phyloP scores from a whole-genome alignment of 768 basidiomycete species.

The Erythrobasidium yunnanense region DNA sequence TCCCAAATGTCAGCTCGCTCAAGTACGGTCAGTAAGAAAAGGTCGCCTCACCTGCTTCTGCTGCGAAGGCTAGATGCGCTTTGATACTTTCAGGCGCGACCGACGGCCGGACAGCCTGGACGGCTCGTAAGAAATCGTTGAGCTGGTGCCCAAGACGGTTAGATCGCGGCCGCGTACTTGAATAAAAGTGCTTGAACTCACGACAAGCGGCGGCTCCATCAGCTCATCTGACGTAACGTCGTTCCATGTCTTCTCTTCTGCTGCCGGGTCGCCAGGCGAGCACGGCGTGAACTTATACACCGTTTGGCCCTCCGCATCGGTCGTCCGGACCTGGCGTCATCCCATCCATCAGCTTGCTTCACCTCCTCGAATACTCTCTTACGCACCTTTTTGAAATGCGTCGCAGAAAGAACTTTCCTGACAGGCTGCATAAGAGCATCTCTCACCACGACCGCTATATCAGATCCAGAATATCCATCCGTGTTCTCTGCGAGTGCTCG shows the following conservation, averaged over 20 bases:
- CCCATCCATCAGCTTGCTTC: background rate
- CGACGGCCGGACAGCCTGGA: constrained; percentile 70
- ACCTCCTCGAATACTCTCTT: background rate
- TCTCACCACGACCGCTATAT: constrained; percentile 85
- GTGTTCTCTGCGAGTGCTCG: constrained; percentile 69
- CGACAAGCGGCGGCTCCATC: constrained; percentile 68
- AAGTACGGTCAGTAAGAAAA: background rate
- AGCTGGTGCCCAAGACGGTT: background rate
- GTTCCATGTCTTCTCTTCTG: constrained; percentile 78
- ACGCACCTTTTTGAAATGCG: constrained; percentile 70
- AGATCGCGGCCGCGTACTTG: background rate
- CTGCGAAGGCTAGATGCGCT: constrained; percentile 45
- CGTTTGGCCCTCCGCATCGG: constrained; percentile 33
- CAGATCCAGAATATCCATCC: constrained; percentile 86
- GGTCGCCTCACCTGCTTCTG: constrained; percentile 43
- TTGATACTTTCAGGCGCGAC: constrained; percentile 79
- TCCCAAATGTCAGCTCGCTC: no score
- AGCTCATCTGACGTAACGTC: constrained; percentile 78
- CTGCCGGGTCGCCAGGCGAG: constrained; percentile 79
- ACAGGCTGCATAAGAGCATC: constrained; percentile 99
- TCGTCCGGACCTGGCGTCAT: constrained; percentile 41
- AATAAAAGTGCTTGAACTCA: constrained; percentile 39
- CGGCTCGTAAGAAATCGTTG: constrained; percentile 67
- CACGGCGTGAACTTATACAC: constrained; percentile 74
- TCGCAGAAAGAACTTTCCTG: constrained; percentile 85